A percentile compares a stretch with the other conserved stretches of the same genome.
These are phyloP conservation scores for Ceratocystis huliohia DNA, from an alignment of 2,329 filamentous ascomycete genomes.

Conservation along the genomic window DNA sequence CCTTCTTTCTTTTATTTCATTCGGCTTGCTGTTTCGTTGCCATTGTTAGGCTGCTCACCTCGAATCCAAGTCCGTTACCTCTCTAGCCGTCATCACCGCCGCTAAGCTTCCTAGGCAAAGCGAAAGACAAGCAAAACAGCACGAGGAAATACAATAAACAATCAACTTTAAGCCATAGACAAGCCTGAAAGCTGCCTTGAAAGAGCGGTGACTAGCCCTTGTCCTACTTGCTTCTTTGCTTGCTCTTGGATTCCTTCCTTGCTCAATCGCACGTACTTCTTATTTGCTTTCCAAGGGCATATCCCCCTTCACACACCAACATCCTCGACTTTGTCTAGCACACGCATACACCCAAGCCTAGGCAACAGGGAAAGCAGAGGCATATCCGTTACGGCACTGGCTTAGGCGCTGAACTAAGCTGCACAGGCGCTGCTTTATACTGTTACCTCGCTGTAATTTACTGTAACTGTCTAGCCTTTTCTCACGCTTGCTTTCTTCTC, in stretches of 20 bases:
- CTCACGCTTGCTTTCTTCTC: constrained; percentile 2
- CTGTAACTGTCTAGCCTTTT: not conserved
- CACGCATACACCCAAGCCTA: not conserved
- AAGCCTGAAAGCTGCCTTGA: not conserved
- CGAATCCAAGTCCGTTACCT: not conserved
- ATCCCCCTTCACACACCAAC: not conserved
- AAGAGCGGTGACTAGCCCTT: constrained; percentile 20
- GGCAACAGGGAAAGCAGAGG: no score
- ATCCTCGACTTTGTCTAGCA: constrained; percentile 6
- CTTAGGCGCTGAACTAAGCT: constrained; percentile 1
- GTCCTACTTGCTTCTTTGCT: constrained; percentile 8
- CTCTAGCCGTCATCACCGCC: not conserved
- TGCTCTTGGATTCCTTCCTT: constrained; percentile 13
- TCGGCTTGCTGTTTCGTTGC: not conserved
- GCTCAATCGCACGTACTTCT: not conserved
- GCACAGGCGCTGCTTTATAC: not conserved
- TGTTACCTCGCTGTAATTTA: not conserved
- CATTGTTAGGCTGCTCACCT: not conserved
- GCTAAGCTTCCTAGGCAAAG: no score
- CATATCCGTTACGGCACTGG: no score
- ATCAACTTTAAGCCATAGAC: not conserved
- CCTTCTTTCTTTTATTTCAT: not conserved
- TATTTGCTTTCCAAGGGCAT: constrained; percentile 3
- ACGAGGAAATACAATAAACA: not conserved
- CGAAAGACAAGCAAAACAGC: not conserved